phyloP scores from a whole-genome alignment of 2,329 filamentous ascomycete genomes.

The Paramyrothecium sp. region DNA sequence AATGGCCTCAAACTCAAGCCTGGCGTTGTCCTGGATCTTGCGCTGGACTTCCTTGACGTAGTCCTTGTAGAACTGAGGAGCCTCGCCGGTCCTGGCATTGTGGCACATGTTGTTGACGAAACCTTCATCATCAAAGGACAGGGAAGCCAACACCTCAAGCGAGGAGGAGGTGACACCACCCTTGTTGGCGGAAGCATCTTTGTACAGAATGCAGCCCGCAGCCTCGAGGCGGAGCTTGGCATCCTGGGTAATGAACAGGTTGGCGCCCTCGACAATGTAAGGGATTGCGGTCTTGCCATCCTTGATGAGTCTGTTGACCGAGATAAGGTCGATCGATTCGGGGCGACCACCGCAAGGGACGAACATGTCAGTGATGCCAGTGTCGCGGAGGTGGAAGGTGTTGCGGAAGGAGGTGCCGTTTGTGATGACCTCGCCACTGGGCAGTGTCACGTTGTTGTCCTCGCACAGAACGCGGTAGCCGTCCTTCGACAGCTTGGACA shows the following conservation, averaged over 20 bases:
- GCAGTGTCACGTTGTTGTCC: constrained; percentile 84
- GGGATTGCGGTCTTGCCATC: constrained; percentile 85
- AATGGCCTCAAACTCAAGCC: constrained; percentile 95
- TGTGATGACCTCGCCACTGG: constrained; percentile 79
- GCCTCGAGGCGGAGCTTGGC: constrained; percentile 93
- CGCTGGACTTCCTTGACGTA: constrained; percentile 92
- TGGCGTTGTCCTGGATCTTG: constrained; percentile 87
- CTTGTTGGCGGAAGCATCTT: constrained; percentile 98
- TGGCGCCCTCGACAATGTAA: constrained; percentile 97
- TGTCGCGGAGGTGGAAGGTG: constrained; percentile 87
- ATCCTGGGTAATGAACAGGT: constrained; percentile 98
- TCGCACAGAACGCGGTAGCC: constrained; percentile 93
- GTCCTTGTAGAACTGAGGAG: constrained; percentile 85
- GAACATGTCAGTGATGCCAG: constrained; percentile 78
- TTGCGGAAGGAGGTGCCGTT: constrained; percentile 97
- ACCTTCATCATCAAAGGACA: constrained; percentile 87
- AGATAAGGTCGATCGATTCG: constrained; percentile 91
- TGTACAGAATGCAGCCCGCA: constrained; percentile 93
- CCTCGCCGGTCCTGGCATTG: constrained; percentile 61
- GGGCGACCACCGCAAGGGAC: constrained; percentile 96
- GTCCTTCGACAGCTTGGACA: constrained; percentile 78
- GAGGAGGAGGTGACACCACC: constrained; percentile 97
- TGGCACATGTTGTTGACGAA: constrained; percentile 96
- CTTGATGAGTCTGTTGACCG: constrained; percentile 82
- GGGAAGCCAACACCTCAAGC: constrained; percentile 88